Percentiles rank a stretch among this genome's conserved stretches.
phyloP scores from a whole-genome alignment of 305 asterid species.

The Coffea humblotiana region DNA sequence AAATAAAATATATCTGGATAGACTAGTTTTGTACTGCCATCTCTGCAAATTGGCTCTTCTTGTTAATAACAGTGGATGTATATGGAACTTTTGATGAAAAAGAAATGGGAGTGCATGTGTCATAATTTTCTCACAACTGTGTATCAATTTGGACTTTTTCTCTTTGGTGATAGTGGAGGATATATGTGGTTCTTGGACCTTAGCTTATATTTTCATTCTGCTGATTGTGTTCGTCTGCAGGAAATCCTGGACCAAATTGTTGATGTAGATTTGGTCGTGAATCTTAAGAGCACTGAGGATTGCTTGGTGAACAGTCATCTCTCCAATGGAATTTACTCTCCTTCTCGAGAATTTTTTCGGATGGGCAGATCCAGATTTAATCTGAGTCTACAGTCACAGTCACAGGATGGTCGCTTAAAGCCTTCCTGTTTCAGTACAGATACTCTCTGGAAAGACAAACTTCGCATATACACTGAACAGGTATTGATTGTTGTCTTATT shows the following conservation, averaged over 20 bases:
- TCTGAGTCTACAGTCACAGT: conserved; percentile 27
- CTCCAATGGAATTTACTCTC: conserved; percentile 40
- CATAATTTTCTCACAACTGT: neutral
- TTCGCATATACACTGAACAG: conserved; percentile 52
- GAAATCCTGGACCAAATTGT: conserved; percentile 77
- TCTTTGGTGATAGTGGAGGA: neutral
- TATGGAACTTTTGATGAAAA: neutral
- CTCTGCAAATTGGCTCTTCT: neutral
- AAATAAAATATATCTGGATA: neutral
- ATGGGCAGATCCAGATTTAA: conserved; percentile 45
- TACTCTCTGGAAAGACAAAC: conserved; percentile 57
- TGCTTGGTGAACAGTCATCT: conserved; percentile 35
- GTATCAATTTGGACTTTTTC: neutral
- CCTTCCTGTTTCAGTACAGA: conserved; percentile 35
- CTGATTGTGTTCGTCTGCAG: conserved; percentile 34
- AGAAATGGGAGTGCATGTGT: neutral
- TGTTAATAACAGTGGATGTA: neutral
- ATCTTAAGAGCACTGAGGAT: conserved; percentile 62
- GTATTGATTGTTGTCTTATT: conserved; percentile 29
- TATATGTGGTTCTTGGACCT: neutral
- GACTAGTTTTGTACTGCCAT: neutral
- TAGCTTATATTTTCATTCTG: conserved; percentile 3
- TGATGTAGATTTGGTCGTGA: conserved; percentile 80
- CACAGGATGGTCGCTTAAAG: conserved; percentile 29
- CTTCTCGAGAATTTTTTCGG: conserved; percentile 42